phyloP scores from a whole-genome alignment of 306 rosid genomes.

The Glycine latifolia region DNA sequence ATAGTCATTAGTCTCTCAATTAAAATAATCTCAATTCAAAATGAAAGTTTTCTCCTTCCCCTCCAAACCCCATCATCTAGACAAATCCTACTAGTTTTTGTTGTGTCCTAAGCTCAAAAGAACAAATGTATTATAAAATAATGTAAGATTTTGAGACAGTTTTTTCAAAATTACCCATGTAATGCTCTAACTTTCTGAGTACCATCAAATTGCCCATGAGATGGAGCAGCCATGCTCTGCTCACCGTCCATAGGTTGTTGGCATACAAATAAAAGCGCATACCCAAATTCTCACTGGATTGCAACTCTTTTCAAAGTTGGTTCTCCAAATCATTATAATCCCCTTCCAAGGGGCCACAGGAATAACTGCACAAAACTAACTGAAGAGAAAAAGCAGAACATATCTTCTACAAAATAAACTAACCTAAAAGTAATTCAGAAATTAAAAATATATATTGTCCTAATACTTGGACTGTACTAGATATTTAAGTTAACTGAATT shows the following conservation, averaged over 20 bases:
- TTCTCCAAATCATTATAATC: conserved; percentile 62
- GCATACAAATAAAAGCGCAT: conserved; percentile 55
- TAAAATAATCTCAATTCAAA: neutral
- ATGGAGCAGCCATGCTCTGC: conserved; percentile 55
- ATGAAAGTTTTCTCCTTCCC: neutral
- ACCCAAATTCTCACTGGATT: conserved; percentile 60
- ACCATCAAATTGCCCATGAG: conserved; percentile 55
- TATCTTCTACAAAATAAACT: neutral
- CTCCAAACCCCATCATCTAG: conserved; percentile 29
- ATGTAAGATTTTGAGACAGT: neutral
- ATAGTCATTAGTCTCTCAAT: too few species aligned
- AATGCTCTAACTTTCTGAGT: conserved; percentile 63
- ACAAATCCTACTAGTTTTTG: neutral
- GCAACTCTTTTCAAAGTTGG: conserved; percentile 16
- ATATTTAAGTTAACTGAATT: too few species aligned
- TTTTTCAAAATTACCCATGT: conserved; percentile 65
- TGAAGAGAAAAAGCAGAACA: conserved; percentile 12
- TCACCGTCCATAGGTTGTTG: conserved; percentile 76
- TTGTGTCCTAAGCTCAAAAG: conserved; percentile 18
- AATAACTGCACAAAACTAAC: conserved; percentile 38
- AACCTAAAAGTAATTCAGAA: neutral
- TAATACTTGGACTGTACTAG: too few species aligned
- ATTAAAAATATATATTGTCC: neutral
- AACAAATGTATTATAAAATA: conserved; percentile 18
- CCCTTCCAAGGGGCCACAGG: conserved; percentile 44